Evolutionary conservation across 1,139 yeast species (phyloP), one percentile per base, ranked within the genome.

Genomic region (Suhomyces choctaworum): DNA sequence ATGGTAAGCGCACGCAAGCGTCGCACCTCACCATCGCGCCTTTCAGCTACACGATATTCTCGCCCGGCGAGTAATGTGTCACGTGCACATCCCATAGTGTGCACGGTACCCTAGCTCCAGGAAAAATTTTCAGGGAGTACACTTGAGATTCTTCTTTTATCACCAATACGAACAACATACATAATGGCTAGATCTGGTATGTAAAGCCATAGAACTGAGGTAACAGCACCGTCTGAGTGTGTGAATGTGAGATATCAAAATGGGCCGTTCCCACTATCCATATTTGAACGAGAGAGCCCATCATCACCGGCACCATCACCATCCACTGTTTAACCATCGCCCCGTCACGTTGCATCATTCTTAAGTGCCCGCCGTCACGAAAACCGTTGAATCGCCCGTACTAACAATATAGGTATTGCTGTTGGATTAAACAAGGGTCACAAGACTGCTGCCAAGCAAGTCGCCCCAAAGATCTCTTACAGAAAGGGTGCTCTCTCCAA

Each of bases 361-460:
- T n/a, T n/a, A n/a, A n/a, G n/a, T n/a, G n/a, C n/a, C n/a, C n/a
- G n/a, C n/a, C n/a, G n/a, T n/a, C n/a, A n/a, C n/a, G 20, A 17
- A 17, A 8, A 17, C 8, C 8, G 20, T 14, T 49, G n/a, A n/a
- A n/a, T n/a, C n/a, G n/a, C n/a, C n/a, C n/a, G n/a, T n/a, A 56
- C 56, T 56, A 54, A 56, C 64, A 43, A 33, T 34, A 45, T 44
- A 65, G 98, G 97, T 76, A 88, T 92, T 73, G 96, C 96, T 78
- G 82, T 83, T 78, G 98, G 98, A 74, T 77, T 82, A 73, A 92
- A 92, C 96, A 90, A 92, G 79, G 98, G 98, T 75, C 95, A 85
- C 95, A 82, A 86, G 80, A 94, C 88, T 76, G 80, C 88, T 72
- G 76, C 89, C 54, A 87, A 87, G 79, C 89, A 85, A 71, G 88